Conservation (phyloP, 2,329 filamentous ascomycete species). For the Pseudogymnoascus sp. region DNA sequence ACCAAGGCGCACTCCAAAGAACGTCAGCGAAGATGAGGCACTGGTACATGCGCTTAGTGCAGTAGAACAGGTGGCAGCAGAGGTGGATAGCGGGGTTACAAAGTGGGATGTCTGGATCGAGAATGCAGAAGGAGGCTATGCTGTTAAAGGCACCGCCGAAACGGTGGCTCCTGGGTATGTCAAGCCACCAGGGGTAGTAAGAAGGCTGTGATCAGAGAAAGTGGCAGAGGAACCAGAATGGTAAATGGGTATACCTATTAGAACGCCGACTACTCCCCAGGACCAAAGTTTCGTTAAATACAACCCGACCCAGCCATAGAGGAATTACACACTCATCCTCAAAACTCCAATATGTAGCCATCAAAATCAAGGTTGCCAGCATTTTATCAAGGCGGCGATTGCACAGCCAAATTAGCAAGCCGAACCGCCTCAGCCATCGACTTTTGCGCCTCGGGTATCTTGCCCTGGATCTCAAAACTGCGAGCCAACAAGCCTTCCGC, state of each 20-base stretch:
- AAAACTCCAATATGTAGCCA: conserved; percentile 11
- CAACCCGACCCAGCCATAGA: background rate
- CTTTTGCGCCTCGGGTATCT: conserved; percentile 42
- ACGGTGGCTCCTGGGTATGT: background rate
- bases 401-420: conserved; percentile 21
- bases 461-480: conserved; percentile 66
- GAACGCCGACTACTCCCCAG: background rate
- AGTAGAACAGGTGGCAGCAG: conserved; percentile 33
- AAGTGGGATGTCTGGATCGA: conserved; percentile 61
- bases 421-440: conserved; percentile 37
- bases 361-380: conserved; percentile 11
- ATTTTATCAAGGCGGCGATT: background rate
- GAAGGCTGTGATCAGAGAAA: background rate
- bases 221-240: background rate
- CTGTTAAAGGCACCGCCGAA: conserved; percentile 50
- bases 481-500: conserved; percentile 71
- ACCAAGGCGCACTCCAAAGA: background rate
- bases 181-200: background rate
- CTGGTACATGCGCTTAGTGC: conserved; percentile 32
- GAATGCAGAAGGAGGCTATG: conserved; percentile 51
- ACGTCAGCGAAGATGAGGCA: background rate
- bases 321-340: background rate
- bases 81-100: conserved; percentile 16
- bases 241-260: background rate
- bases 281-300: conserved; percentile 6